These are phyloP conservation scores for Aspergillus sp. DNA, from an alignment of 2,329 filamentous ascomycete species.

Conservation along the genomic window DNA sequence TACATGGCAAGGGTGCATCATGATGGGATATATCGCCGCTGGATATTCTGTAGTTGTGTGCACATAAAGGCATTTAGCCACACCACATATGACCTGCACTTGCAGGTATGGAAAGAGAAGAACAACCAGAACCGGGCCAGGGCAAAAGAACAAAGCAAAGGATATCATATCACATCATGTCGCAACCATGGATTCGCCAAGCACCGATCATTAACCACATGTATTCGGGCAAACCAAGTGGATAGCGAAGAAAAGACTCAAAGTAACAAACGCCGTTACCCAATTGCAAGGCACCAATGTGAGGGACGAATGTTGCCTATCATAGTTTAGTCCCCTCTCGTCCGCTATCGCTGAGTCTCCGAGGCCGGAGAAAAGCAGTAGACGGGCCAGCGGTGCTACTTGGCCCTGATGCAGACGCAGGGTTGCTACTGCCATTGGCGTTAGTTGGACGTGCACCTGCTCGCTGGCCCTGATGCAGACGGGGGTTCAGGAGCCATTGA, in stretches of 20 bases:
- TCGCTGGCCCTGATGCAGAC: constrained; percentile 49
- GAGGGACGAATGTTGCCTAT: background rate
- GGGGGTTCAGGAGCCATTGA: constrained; percentile 62
- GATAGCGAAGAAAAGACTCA: background rate
- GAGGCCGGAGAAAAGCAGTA: constrained; percentile 28
- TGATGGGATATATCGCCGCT: too few relatives aligned
- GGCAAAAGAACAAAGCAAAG: background rate
- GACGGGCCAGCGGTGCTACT: constrained; percentile 27
- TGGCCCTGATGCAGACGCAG: constrained; percentile 29
- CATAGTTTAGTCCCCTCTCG: constrained; percentile 45
- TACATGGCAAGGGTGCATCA: too few relatives aligned
- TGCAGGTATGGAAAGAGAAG: background rate
- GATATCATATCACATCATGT: background rate
- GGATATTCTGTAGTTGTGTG: too few relatives aligned
- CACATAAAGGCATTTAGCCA: too few relatives aligned
- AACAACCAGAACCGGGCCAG: background rate
- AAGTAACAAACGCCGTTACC: background rate
- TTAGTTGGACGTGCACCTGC: constrained; percentile 23
- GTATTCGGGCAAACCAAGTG: background rate
- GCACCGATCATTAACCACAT: background rate
- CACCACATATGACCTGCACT: too few relatives aligned
- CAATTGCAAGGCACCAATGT: background rate
- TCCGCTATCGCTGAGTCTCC: constrained; percentile 43
- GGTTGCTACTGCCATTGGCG: constrained; percentile 18
- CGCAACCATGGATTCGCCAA: background rate